These are phyloP conservation scores for Xylaria sp. DNA, from an alignment of 495 filamentous ascomycete genomes.

Conservation along the genomic window DNA sequence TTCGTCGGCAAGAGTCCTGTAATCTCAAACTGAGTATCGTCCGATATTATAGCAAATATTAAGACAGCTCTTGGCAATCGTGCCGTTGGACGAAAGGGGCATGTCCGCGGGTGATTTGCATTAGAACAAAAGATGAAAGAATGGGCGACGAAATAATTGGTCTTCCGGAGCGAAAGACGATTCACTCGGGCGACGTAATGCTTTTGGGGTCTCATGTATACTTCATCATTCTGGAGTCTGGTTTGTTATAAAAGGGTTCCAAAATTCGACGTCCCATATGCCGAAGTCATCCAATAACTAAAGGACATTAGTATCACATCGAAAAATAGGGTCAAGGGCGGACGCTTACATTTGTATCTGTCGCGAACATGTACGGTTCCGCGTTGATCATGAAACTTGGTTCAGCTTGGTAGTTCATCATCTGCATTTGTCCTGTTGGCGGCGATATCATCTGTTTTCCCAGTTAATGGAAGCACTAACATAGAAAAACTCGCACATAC, in stretches of 20 bases:
- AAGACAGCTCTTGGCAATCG: not conserved
- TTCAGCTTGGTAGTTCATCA: slow-evolving; percentile 28
- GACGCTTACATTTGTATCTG: slow-evolving; percentile 32
- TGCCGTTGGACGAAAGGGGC: not conserved
- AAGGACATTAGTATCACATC: slow-evolving; percentile 22
- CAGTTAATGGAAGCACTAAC: not conserved
- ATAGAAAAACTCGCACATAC: slow-evolving; percentile 25
- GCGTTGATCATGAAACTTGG: slow-evolving; percentile 30
- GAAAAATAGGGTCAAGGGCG: not conserved
- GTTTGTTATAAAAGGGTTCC: slow-evolving; percentile 31
- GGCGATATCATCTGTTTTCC: slow-evolving; percentile 32
- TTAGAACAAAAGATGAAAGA: not conserved
- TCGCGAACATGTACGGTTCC: slow-evolving; percentile 33
- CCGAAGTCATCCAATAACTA: slow-evolving; percentile 35
- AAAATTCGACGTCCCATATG: slow-evolving; percentile 39
- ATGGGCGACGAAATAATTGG: not conserved
- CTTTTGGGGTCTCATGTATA: not conserved
- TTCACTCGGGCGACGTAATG: not conserved
- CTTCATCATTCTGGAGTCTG: not conserved
- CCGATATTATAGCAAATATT: not conserved
- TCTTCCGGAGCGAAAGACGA: not conserved
- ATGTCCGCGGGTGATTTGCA: not conserved
- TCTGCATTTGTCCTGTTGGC: slow-evolving; percentile 27
- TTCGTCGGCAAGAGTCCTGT: slow-evolving; percentile 49
- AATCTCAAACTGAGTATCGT: slow-evolving; percentile 42